Conservation (phyloP, 495 filamentous ascomycete species). For the Annulohypoxylon stygium region DNA sequence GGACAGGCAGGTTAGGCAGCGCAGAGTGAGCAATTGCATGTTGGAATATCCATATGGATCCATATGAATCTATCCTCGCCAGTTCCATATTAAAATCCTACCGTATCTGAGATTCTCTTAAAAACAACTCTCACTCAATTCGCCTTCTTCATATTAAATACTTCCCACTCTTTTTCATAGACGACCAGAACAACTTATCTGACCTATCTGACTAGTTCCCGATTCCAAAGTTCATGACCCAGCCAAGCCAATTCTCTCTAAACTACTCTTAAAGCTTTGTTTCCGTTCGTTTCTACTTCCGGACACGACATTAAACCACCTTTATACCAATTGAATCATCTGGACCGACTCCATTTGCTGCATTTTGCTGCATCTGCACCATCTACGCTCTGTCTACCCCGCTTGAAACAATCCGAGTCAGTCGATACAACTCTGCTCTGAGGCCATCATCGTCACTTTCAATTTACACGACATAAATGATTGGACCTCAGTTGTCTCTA, state of each 20-base stretch:
- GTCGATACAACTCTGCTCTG: constrained; percentile 21
- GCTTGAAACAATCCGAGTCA: constrained; percentile 33
- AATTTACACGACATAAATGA: constrained; percentile 25
- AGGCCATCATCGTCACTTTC: constrained; percentile 32
- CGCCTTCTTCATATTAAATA: constrained; percentile 32
- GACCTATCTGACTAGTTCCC: constrained; percentile 4
- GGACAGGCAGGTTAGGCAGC: neutral
- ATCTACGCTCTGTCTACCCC: constrained; percentile 24
- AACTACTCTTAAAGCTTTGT: neutral
- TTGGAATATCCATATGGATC: constrained; percentile 15
- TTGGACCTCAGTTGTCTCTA: constrained; percentile 15
- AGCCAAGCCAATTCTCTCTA: constrained; percentile 1
- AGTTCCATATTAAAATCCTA: constrained; percentile 37
- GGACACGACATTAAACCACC: constrained; percentile 1
- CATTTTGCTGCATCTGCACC: too few species aligned
- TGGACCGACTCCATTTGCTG: neutral
- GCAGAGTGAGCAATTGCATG: constrained; percentile 15
- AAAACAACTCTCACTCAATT: constrained; percentile 33
- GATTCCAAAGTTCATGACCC: constrained; percentile 2
- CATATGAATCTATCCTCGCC: constrained; percentile 8
- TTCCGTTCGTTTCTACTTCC: neutral
- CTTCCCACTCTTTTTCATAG: neutral
- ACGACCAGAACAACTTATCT: neutral
- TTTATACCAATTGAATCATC: constrained; percentile 21
- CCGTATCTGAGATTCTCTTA: constrained; percentile 39